Evolutionary conservation across 2,329 filamentous ascomycete species (phyloP).

Genomic region (Nemania sp.): DNA sequence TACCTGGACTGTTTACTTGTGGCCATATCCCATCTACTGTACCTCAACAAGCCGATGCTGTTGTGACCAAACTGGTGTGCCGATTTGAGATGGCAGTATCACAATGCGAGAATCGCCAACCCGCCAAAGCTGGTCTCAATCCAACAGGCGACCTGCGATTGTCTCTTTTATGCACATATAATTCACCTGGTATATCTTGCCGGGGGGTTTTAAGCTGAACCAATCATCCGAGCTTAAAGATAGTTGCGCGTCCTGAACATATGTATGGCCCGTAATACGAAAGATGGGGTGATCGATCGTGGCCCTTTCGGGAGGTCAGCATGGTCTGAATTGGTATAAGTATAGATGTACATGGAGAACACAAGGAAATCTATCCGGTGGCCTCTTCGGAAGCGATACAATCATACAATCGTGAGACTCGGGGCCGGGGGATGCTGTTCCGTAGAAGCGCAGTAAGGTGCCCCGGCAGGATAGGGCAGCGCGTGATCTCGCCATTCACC

Average conservation of each 20-base stretch:
- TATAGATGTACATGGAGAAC: conserved; percentile 42
- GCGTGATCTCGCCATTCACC: conserved; percentile 21
- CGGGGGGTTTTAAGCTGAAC: neutral
- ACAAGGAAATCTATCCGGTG: conserved; percentile 41
- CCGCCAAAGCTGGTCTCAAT: too few species aligned
- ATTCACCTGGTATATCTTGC: neutral
- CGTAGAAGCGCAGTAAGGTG: conserved; percentile 18
- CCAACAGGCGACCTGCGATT: too few species aligned
- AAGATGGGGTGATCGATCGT: neutral
- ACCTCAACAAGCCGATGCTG: too few species aligned
- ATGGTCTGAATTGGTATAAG: conserved; percentile 40
- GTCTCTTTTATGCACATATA: too few species aligned
- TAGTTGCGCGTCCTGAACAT: neutral
- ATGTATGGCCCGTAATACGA: neutral
- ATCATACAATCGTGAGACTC: conserved; percentile 35
- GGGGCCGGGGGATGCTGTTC: conserved; percentile 18
- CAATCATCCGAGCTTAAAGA: neutral
- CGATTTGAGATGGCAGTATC: too few species aligned
- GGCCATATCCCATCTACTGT: too few species aligned
- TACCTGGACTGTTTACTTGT: too few species aligned
- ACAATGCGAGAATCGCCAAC: too few species aligned
- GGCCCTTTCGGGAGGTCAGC: neutral
- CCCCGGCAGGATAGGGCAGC: conserved; percentile 8
- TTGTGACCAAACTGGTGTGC: too few species aligned
- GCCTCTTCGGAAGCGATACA: conserved; percentile 33